Evolutionary conservation across 257 asterid genomes (phyloP), one percentile per base, ranked within the genome.

Genomic region (Scutellaria barbata): DNA sequence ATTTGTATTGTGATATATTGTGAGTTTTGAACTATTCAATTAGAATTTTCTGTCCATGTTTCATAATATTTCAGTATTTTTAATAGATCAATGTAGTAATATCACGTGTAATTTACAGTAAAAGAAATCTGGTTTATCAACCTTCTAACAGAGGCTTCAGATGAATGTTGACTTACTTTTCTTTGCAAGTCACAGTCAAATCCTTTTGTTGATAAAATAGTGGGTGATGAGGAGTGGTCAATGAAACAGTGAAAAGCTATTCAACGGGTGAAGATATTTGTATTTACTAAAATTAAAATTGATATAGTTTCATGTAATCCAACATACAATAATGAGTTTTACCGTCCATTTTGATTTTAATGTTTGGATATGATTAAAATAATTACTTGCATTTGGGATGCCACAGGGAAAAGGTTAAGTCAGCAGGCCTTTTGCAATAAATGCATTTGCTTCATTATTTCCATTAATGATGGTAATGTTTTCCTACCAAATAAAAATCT

Each of bases 181-280:
- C 20, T 33, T 18, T 30, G 30, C 10, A 33, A 7, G 10, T 60
- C 11, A 0, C 37, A 56, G 66, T 63, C 77, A 30, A 30, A 55
- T 43, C 46, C 37, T 37, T 65, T 47, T 50, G 20, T 3, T 13
- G 20, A 55, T 30, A 3, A 30, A 30, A 30, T 30, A 2, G 35
- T 30, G 35, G 47, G 50, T 67, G 47, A 48, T 58, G 58, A 50
- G 1, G 51, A 35, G 22, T 5, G 22, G 16, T 58, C 22, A 4
- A 45, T 11, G 3, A 5, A 13, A 42, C 18, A 47, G 47, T 56
- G 2, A 52, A 45, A 70, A 33, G 68, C 25, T 0, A 43, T 22
- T 63, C 61, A 52, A 73, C 63, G 25, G 48, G 72, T 39, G 47
- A 60, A 78, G 82, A 78, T 78, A 68, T 73, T 78, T 78, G 37